Base-by-base conservation (phyloP, 1,284 basidiomycete genomes). In the Fistulinella staudtii region DNA sequence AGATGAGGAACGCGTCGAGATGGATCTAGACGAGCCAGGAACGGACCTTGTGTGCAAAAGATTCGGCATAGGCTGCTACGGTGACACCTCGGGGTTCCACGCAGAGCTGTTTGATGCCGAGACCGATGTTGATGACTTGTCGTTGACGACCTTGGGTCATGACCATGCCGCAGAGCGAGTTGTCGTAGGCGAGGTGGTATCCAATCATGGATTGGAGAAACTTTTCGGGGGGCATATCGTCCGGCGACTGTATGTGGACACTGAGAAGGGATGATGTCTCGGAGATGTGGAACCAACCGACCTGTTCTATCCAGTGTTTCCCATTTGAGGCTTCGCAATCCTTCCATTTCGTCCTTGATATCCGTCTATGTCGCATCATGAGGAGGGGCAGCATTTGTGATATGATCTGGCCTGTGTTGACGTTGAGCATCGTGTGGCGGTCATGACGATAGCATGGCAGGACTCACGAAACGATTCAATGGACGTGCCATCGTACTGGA, bases 221-320 rank as follows among this genome's bases (percentile, higher is more conserved):
- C 53, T 76, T 76, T 53, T 81, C 77, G 25, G 79, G 76, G 4
- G 79, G 72, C 65, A 80, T 74, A 48, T 75, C 74, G 49, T 82
- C 79, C 28, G 54, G 53, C 14, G 62, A 59, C 53, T 61, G 31
- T 27, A 21, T 4, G 33, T 13, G 18, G 13, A 34, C 1, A 41
- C 45, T 28, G 36, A 7, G 30, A 31, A 8, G 30, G n/a, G 10
- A 31, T 8, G n/a, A 31, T 6, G 33, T 36, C 28, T 45, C 22
- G 39, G 20, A 6, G 11, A 34, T 9, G 18, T 4, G 33, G 34
- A 51, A 67, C 74, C 43, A n/a, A n/a, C n/a, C n/a, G 47, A 84
- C 83, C 73, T 85, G 83, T 53, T 88, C 84, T 46, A 89, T 89
- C 80, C 82, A 88, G 51, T 84, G 85, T 53, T 89, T 89, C 30